phyloP scores from a whole-genome alignment of 1,139 yeast genomes.

The Debaryomyces subglobosus region DNA sequence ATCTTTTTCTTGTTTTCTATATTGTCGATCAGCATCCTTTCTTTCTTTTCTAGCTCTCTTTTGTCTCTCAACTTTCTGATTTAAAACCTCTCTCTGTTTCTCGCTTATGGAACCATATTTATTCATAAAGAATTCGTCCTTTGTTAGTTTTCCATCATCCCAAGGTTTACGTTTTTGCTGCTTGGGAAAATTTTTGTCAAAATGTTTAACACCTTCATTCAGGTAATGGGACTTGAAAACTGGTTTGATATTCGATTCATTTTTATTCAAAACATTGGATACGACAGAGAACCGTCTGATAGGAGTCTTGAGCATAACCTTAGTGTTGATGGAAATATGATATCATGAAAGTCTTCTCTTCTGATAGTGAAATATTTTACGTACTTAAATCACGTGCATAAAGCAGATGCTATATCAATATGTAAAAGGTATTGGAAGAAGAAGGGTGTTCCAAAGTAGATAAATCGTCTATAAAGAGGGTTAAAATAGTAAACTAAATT shows the following conservation, averaged over 20 bases:
- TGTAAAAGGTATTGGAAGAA: neutral
- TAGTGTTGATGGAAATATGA: neutral
- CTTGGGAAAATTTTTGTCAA: slow-evolving; percentile 17
- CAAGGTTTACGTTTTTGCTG: slow-evolving; percentile 31
- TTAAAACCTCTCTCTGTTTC: slow-evolving; percentile 30
- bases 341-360: neutral
- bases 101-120: slow-evolving; percentile 40
- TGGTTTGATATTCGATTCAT: slow-evolving; percentile 9
- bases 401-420: neutral
- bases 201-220: slow-evolving; percentile 16
- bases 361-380: neutral
- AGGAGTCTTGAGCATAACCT: slow-evolving; percentile 5
- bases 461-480: neutral
- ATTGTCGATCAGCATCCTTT: slow-evolving; percentile 16
- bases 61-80: slow-evolving; percentile 43
- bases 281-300: slow-evolving; percentile 8
- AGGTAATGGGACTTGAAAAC: slow-evolving; percentile 24
- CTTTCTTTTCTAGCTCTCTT: slow-evolving; percentile 27
- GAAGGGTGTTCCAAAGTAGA: neutral
- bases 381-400: neutral
- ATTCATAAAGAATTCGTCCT: slow-evolving; percentile 45
- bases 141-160: slow-evolving; percentile 40
- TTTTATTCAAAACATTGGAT: neutral
- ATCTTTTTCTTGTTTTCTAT: slow-evolving; percentile 3
- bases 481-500: neutral